phyloP scores from a whole-genome alignment of 768 basidiomycete species.

The Kockovaella imperatae region DNA sequence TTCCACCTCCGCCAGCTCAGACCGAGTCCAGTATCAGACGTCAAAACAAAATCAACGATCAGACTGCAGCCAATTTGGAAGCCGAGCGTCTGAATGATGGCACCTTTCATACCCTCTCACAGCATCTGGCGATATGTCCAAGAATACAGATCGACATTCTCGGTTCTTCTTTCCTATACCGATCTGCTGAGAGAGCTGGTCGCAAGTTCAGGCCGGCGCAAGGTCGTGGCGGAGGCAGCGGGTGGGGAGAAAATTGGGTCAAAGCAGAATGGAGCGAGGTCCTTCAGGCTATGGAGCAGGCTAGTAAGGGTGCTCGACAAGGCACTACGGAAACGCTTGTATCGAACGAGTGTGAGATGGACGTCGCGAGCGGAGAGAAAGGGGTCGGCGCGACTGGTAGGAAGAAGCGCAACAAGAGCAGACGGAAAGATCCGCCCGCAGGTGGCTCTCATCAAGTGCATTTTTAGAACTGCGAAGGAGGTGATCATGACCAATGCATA shows the following conservation, averaged over 20 bases:
- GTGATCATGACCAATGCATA: too few species aligned
- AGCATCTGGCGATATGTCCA: conserved; percentile 15
- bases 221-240: conserved; percentile 27
- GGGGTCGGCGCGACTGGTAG: conserved; percentile 2
- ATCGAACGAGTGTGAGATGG: background rate
- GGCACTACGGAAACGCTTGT: background rate
- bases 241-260: conserved; percentile 40
- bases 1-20: background rate
- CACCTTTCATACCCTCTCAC: too few species aligned
- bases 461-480: too few species aligned
- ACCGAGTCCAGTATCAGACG: background rate
- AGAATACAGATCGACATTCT: conserved; percentile 31
- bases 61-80: too few species aligned
- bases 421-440: conserved; percentile 36
- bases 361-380: background rate
- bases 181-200: conserved; percentile 39
- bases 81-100: too few species aligned
- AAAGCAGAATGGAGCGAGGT: conserved; percentile 23
- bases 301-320: background rate
- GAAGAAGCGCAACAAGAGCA: conserved; percentile 21
- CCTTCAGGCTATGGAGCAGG: conserved; percentile 6
- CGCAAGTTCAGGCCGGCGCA: conserved; percentile 36
- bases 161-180: conserved; percentile 28
- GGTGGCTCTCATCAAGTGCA: too few species aligned
- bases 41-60: background rate